These are phyloP conservation scores for Epichloe typhina DNA, from an alignment of 2,329 filamentous ascomycete genomes.

Conservation along the genomic window DNA sequence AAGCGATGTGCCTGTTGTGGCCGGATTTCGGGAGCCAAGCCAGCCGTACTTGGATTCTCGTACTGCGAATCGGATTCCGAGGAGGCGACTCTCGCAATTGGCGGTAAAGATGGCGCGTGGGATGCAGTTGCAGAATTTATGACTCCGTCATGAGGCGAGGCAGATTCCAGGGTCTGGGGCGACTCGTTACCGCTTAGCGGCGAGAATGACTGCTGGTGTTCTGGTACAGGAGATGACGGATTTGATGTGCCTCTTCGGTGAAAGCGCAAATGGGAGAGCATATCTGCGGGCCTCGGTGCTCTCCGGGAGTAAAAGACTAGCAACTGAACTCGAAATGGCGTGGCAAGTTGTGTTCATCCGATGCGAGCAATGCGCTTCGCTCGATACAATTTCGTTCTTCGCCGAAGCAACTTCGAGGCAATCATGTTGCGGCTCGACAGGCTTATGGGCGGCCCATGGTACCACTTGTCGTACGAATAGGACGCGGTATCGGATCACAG, in stretches of 20 bases:
- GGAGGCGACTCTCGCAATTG: slow-evolving; percentile 36
- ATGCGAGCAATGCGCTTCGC: background rate
- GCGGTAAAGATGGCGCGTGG: slow-evolving; percentile 35
- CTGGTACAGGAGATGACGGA: slow-evolving; percentile 38
- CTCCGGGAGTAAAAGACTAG: background rate
- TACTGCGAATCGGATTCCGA: slow-evolving; percentile 19
- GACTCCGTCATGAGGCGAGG: slow-evolving; percentile 21
- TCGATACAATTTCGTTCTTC: background rate
- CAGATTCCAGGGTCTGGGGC: slow-evolving; percentile 26
- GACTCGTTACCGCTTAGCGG: slow-evolving; percentile 25
- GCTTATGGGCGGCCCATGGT: background rate
- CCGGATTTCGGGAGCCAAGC: slow-evolving; percentile 11
- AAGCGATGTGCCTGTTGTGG: slow-evolving; percentile 17
- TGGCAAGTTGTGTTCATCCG: background rate
- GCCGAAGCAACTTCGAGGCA: background rate
- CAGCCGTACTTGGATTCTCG: slow-evolving; percentile 8
- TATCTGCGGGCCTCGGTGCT: slow-evolving; percentile 10
- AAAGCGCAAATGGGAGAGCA: slow-evolving; percentile 44
- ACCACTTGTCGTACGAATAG: background rate
- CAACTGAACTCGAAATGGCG: background rate
- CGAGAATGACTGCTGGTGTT: slow-evolving; percentile 29
- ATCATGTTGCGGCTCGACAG: slow-evolving; percentile 1
- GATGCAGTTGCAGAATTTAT: slow-evolving; percentile 21
- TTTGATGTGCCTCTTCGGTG: slow-evolving; percentile 44
- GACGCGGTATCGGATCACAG: background rate